These are phyloP conservation scores for Globisporangium echinulatum DNA, from an alignment of 352 stramenopile genomes.

Conservation along the genomic window DNA sequence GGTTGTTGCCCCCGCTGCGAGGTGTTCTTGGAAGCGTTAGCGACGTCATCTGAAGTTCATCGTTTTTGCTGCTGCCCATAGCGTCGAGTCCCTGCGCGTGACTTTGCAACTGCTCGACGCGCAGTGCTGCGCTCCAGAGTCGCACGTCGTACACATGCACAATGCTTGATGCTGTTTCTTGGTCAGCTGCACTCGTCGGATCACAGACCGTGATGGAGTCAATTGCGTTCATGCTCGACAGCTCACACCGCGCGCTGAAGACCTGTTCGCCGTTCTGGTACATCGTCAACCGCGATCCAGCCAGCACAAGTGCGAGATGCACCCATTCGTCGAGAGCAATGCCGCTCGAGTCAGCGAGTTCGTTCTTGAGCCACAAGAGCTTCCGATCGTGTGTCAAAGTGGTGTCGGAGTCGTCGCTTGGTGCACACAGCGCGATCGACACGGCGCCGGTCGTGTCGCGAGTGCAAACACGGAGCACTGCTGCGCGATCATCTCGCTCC, in stretches of 20 bases:
- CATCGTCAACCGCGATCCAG: conserved; percentile 23
- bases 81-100: conserved; percentile 42
- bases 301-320: conserved; percentile 47
- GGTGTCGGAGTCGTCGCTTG: not conserved
- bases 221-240: not conserved
- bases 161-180: conserved; percentile 7
- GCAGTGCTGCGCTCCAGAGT: conserved; percentile 53
- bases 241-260: conserved; percentile 3
- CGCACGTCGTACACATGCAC: conserved; percentile 50
- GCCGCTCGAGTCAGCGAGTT: not conserved
- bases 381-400: not conserved
- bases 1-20: conserved; percentile 9
- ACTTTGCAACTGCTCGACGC: conserved; percentile 45
- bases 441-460: not conserved
- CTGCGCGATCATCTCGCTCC: not conserved
- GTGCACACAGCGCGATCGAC: not conserved
- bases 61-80: conserved; percentile 10
- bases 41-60: not conserved
- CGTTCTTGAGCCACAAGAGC: not conserved
- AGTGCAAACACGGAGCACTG: conserved; percentile 13
- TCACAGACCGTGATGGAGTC: not conserved
- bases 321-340: conserved; percentile 28
- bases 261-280: conserved; percentile 34
- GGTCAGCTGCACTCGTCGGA: too few relatives aligned
- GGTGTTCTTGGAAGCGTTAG: conserved; percentile 19